Evolutionary conservation across 1,139 yeast species (phyloP), one percentile per base, ranked within the genome.

Genomic region (Saccharomycopsis phalli): DNA sequence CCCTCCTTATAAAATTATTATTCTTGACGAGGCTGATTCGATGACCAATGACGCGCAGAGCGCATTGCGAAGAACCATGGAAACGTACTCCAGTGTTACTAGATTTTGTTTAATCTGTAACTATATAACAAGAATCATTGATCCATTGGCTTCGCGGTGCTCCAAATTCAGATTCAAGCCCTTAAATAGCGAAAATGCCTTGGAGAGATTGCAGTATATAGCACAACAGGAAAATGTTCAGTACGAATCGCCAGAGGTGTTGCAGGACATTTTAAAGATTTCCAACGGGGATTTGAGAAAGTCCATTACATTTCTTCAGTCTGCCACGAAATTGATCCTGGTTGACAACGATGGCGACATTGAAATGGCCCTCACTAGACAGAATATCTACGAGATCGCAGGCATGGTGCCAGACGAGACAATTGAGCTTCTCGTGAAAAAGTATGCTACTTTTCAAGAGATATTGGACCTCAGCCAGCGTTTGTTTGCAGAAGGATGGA

Each of bases 21-120:
- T 86, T 36, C 61, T 88, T 41, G 97, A 91, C 62, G 98, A 91
- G 60, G 98, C 98, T 0, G 98, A 91, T 58, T 83, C 94, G 16
- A 91, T 91, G 98, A 91, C 98, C n/a, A 76, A 83, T 36, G 98
- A 91, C 59, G 98, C 98, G 0, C 98, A 91, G 58, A 74, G 91
- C 36, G 98, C 98, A 0, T 65, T 91, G 47, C 75, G 98, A 62
- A 73, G 98, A 59, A 91, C 96, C 2, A 91, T 91, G 95, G 99
- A 91, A 58, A 84, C 81, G 4, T 91, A 87, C 60, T 82, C 96
- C 2, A 74, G 74, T 35, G 88, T 88, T 38, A 91, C 98, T 1
- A 68, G 99, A 51, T 91, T 91, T 61, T 88, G 97, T 59, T 65
- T 91, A 49, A 81, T 91, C 44, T 93, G 98, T 67, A 91, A 91